Base-by-base conservation (phyloP, 805 yeast species). In the Schizosaccharomyces osmophilus region DNA sequence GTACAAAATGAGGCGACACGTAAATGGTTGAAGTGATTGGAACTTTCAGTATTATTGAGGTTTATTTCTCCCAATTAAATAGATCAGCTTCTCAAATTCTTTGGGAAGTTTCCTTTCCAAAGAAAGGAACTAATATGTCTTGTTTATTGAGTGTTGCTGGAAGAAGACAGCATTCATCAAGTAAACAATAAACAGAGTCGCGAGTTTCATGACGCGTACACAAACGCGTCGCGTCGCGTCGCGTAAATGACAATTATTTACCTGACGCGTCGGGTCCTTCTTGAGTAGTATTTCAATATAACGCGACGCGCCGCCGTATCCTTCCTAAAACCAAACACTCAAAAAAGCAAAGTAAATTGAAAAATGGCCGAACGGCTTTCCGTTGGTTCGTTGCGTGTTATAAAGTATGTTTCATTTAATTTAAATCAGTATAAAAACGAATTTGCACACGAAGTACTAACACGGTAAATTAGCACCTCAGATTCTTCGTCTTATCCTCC, bases 401-500 rank as follows among this genome's bases (percentile, higher is more conserved):
- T 51, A 8, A 51, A 51, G 57, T 51, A 51, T 19, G 57, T 51
- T 22, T 24, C 8, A 2, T 15, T n/a, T 22, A 11, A 19, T 3
- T 13, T 45, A n/a, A 45, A n/a, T 45, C 15, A 4, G 3, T 45
- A 24, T 5, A 19, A 1, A 17, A 19, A 45, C 13, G 13, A 36
- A 4, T 36, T 36, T 36, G 41, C 11, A 13, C 13, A 36, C 3
- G 3, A 36, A 17, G 1, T 45, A 24, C 26, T 45, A 45, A 45
- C 24, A 15, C 24, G 51, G 3, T 26, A 6, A 8, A 24, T 22
- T 24, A 51, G 36, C 19, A 51, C 57, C 22, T 51, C 57, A 22
- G 57, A 51, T 29, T 17, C 57, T 19, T 31, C 62, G 31, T 24
- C 51, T 45, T 42, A 39, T 61, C 64, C 31, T 48, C 55, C 43